These are phyloP conservation scores for Berberis vulgaris DNA, from an alignment of 164 flowering plant genomes.

Conservation along the genomic window DNA sequence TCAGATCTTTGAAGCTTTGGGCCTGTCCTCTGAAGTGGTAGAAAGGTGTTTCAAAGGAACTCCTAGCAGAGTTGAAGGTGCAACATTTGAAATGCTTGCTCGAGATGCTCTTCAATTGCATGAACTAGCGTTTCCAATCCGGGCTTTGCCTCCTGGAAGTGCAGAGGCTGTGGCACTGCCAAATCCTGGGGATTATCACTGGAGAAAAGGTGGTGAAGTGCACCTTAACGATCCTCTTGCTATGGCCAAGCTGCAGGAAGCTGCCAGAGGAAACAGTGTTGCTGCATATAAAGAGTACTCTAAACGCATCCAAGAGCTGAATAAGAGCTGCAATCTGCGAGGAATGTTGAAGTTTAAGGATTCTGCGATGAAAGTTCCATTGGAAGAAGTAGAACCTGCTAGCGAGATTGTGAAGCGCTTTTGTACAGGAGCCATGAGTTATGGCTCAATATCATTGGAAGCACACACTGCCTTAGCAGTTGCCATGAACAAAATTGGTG, in stretches of 20 bases:
- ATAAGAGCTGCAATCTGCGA: conserved; percentile 78
- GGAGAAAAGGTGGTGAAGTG: conserved; percentile 96
- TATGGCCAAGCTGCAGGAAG: conserved; percentile 94
- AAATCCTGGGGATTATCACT: conserved; percentile 97
- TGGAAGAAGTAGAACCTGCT: conserved; percentile 95
- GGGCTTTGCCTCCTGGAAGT: conserved; percentile 73
- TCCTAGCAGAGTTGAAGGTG: conserved; percentile 98
- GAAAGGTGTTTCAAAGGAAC: conserved; percentile 89
- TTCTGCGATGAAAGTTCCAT: conserved; percentile 42
- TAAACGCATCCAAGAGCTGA: conserved; percentile 77
- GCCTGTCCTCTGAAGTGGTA: conserved; percentile 92
- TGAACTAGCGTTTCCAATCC: conserved; percentile 80
- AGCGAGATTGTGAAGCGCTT: conserved; percentile 98
- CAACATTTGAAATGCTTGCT: conserved; percentile 95
- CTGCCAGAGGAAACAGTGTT: conserved; percentile 81
- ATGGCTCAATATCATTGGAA: conserved; percentile 86
- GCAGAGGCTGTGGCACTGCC: conserved; percentile 89
- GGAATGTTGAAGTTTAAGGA: conserved; percentile 93
- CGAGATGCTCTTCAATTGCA: conserved; percentile 77
- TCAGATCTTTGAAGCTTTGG: conserved; percentile 98
- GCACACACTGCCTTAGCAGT: conserved; percentile 79
- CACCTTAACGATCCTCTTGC: conserved; percentile 98
- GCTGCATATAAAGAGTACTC: conserved; percentile 94
- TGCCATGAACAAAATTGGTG: conserved; percentile 85
- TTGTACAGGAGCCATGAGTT: conserved; percentile 98